Evolutionary conservation across 345 rosid species (phyloP), one percentile per base, ranked within the genome.

Genomic region (Arabidopsis suecica): DNA sequence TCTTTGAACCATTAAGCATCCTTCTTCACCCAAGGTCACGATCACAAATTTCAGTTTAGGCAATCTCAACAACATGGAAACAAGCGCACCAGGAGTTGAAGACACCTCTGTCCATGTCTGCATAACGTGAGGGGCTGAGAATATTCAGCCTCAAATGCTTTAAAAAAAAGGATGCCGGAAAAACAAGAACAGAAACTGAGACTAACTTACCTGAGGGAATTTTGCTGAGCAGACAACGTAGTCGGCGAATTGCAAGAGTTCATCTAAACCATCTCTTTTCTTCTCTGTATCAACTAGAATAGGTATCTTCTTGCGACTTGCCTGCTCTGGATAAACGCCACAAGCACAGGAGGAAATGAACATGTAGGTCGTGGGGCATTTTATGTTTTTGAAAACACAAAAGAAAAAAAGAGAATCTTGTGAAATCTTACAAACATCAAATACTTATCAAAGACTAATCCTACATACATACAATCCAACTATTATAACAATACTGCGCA

Each of bases 1-100:
- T 86, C 98, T 84, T 80, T 91, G 83, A 40, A 93, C 76, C 98
- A 91, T 91, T 83, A 93, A 71, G 79, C 96, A 89, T 76, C 98
- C 98, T 42, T 85, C 85, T 75, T 83, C 96, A 61, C 98, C 97
- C 81, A 89, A 82, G 65, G 98, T 93, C 67, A 87, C 89, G 61
- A 91, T 85, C 67, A 88, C 96, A 72, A 89, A 89, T 80, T 87
- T 86, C 47, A 93, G 25, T 49, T 85, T 86, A 4, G 94, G 97
- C 80, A 93, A 79, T 79, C 75, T 84, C 75, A 86, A 73, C 78
- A 89, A 85, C 90, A 93, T 85, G 77, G 90, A 88, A 74, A 88
- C 76, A 63, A 93, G 98, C 33, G 97, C 90, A 73, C 80, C 82
- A 30, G 97, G 83, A 77, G 81, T 38, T n/a, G 97, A 83, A 11